These are phyloP conservation scores for Naganishia vaughanmartiniae DNA, from an alignment of 768 basidiomycete species.

Conservation along the genomic window DNA sequence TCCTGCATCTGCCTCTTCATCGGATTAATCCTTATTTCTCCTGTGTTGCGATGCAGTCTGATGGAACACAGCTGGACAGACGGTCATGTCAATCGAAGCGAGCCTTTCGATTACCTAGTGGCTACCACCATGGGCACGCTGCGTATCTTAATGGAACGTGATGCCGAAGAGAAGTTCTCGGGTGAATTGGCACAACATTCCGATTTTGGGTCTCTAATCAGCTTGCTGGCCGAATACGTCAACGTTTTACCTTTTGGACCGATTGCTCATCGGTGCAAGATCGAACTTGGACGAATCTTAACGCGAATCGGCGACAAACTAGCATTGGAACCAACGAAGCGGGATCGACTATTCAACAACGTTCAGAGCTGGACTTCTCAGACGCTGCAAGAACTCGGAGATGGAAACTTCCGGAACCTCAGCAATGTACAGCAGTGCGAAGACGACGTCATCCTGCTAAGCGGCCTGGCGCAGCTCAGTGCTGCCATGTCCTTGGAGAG, in stretches of 20 bases:
- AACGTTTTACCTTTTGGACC: conserved; percentile 15
- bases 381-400: conserved; percentile 5
- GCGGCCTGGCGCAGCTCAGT: conserved; percentile 12
- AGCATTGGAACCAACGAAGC: background rate
- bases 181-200: conserved; percentile 18
- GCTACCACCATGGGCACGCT: conserved; percentile 20
- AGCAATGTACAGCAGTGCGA: conserved; percentile 17
- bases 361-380: conserved; percentile 22
- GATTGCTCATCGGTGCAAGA: conserved; percentile 13
- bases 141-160: conserved; percentile 12
- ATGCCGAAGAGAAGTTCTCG: conserved; percentile 5
- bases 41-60: background rate
- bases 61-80: conserved; percentile 29
- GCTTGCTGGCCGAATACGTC: conserved; percentile 4
- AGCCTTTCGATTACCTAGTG: conserved; percentile 25
- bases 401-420: conserved; percentile 18
- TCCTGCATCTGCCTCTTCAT: background rate
- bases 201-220: conserved; percentile 6
- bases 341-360: conserved; percentile 9
- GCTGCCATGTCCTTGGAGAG: conserved; percentile 2
- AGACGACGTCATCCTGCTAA: conserved; percentile 16
- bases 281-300: conserved; percentile 20
- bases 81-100: conserved; percentile 21
- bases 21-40: background rate
- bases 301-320: conserved; percentile 22